A percentile compares a stretch with the other conserved stretches of the same genome.
phyloP scores from a whole-genome alignment of 345 rosid genomes.

The Rhodamnia rubescens region DNA sequence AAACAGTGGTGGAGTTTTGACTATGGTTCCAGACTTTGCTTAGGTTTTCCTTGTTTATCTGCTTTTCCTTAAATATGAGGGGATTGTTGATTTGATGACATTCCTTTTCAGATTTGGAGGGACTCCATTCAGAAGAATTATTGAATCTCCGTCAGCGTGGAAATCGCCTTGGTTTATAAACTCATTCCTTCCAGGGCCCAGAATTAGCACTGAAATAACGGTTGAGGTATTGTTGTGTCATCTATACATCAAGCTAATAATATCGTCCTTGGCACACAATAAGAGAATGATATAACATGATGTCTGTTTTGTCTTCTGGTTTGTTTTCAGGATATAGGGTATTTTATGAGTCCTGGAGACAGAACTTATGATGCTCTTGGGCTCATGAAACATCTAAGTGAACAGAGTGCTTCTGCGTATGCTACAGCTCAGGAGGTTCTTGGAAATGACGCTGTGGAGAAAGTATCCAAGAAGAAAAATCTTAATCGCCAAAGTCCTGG shows the following conservation, averaged over 20 bases:
- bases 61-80: neutral
- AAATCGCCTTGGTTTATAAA: slow-evolving; percentile 91
- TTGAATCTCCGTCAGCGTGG: slow-evolving; percentile 98
- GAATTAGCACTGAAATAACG: slow-evolving; percentile 73
- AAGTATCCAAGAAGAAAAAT: slow-evolving; percentile 32
- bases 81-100: neutral
- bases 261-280: neutral
- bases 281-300: neutral
- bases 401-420: slow-evolving; percentile 74
- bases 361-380: slow-evolving; percentile 88
- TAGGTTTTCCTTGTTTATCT: neutral
- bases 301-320: neutral
- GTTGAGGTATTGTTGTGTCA: slow-evolving; percentile 48
- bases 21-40: neutral
- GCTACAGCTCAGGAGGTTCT: slow-evolving; percentile 89
- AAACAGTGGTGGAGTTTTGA: neutral
- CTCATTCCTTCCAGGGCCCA: slow-evolving; percentile 71
- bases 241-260: neutral
- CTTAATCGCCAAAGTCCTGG: slow-evolving; percentile 17
- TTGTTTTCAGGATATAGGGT: slow-evolving; percentile 71
- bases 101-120: slow-evolving; percentile 55
- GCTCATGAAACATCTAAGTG: slow-evolving; percentile 82
- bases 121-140: slow-evolving; percentile 74
- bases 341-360: slow-evolving; percentile 79
- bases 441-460: slow-evolving; percentile 66